phyloP scores from a whole-genome alignment of 2,329 filamentous ascomycete species.

The Penicillium concentricum region DNA sequence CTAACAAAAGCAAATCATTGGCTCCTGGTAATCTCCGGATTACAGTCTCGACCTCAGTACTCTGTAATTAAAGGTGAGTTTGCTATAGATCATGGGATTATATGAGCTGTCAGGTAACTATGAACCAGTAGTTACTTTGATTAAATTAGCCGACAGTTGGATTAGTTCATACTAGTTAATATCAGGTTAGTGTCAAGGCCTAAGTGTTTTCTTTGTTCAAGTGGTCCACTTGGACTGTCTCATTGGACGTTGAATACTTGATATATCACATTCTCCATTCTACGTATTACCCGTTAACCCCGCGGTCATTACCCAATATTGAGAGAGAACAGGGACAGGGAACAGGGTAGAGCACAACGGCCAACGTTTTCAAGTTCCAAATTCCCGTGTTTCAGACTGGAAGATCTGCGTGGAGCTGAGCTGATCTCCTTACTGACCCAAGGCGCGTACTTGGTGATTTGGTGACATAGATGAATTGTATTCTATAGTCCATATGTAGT shows the following conservation, averaged over 20 bases:
- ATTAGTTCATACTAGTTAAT: no score
- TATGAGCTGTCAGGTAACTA: not conserved
- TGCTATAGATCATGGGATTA: not conserved
- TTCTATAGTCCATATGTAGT: no score
- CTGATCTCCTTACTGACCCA: not conserved
- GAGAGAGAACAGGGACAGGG: not conserved
- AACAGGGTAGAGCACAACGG: not conserved
- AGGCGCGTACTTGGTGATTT: not conserved
- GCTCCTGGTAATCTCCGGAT: constrained; percentile 2
- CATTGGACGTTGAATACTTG: not conserved
- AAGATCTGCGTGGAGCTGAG: constrained; percentile 2
- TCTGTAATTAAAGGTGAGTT: constrained; percentile 3
- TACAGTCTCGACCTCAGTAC: not conserved
- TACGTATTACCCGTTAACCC: not conserved
- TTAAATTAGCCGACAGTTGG: no score
- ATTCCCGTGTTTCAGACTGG: not conserved
- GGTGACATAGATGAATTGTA: not conserved
- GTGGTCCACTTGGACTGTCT: not conserved
- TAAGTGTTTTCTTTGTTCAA: constrained; percentile 8
- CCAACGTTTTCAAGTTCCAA: not conserved
- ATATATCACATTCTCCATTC: constrained; percentile 1
- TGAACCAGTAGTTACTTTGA: no score
- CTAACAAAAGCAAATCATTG: not conserved
- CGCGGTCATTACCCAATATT: not conserved
- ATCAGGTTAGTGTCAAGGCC: not conserved